Evolutionary conservation across 768 basidiomycete species (phyloP), one percentile per base, ranked within the genome.

Genomic region (Cystoderma amianthinum): DNA sequence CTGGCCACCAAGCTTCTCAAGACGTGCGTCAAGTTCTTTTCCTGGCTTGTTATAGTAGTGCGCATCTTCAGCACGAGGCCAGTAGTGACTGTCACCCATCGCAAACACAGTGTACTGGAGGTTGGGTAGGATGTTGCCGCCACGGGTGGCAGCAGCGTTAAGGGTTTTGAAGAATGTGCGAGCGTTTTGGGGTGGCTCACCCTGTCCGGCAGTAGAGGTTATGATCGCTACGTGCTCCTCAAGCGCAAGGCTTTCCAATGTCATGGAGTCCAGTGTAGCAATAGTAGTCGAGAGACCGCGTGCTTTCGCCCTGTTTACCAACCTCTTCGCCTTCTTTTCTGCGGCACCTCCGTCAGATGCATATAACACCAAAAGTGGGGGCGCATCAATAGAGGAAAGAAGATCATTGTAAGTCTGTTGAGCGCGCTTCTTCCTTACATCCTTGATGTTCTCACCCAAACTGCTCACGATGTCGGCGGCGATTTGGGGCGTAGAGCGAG

Each of bases 41-140:
- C 82, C 77, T 0, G 95, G 82, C 63, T 92, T 96, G 74, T 98
- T 99, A 72, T 97, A 99, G 63, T 95, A 98, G 53, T 91, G 87
- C n/a, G 83, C 84, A 55, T 98, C 96, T 61, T 98, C 93, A 13
- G 87, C 76, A 32, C 96, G 78, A 6, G 96, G 96, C 96, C 96
- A 99, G 67, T 99, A 99, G 64, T 96, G 94, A 59, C 87, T 94
- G 61, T 99, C 96, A 46, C 96, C 96, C 80, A 99, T 85, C 36
- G 72, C 95, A 51, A 98, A 96, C 33, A 98, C 92, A 40, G 83
- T 64, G 61, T 78, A 88, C 55, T 77, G 82, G 44, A 92, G 67
- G 46, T 81, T 82, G 39, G 65, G 47, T 32, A 92, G 67, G 4
- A 73, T 66, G 41, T 64, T 69, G 39, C 84, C 82, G 15, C 77